Conservation (phyloP, 192 early-diverging fungal species). For the Backusella mclennaniae region DNA sequence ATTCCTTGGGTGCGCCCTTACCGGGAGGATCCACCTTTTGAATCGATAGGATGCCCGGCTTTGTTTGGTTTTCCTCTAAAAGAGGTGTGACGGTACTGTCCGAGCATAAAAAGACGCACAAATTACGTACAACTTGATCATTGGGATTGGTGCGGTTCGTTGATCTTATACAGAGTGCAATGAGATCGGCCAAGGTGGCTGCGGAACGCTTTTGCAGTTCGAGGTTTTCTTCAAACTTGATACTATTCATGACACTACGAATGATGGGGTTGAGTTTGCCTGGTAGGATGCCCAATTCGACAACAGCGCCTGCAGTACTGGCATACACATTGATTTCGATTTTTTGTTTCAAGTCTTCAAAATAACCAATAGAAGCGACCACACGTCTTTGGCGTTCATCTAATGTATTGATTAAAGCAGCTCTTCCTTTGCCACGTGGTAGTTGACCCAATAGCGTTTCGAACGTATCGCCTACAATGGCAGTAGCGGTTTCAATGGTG, state of each 20-base stretch:
- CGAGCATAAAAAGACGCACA: constrained; percentile 80
- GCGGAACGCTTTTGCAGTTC: constrained; percentile 56
- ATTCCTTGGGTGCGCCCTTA: constrained; percentile 33
- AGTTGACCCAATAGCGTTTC: constrained; percentile 43
- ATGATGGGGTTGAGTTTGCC: constrained; percentile 82
- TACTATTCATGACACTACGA: constrained; percentile 81
- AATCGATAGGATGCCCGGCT: constrained; percentile 50
- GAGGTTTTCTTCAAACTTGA: constrained; percentile 72
- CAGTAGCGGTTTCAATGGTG: constrained; percentile 54
- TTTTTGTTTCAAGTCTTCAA: constrained; percentile 60
- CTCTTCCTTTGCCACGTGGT: constrained; percentile 31
- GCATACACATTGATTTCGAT: constrained; percentile 70
- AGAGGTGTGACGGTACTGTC: constrained; percentile 75
- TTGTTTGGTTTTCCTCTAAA: constrained; percentile 44
- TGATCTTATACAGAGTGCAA: constrained; percentile 50
- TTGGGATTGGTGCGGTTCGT: constrained; percentile 48
- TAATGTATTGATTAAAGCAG: constrained; percentile 36
- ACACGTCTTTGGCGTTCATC: constrained; percentile 66
- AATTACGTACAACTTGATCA: constrained; percentile 89
- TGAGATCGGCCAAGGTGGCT: constrained; percentile 48
- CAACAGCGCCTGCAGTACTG: constrained; percentile 76
- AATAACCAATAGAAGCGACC: constrained; percentile 58
- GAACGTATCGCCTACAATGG: constrained; percentile 44
- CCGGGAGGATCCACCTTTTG: constrained; percentile 42
- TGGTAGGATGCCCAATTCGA: constrained; percentile 76